A percentile compares a stretch with the other conserved stretches of the same genome.
These are phyloP conservation scores for Aspergillus sp. DNA, from an alignment of 2,329 filamentous ascomycete species.

Conservation along the genomic window DNA sequence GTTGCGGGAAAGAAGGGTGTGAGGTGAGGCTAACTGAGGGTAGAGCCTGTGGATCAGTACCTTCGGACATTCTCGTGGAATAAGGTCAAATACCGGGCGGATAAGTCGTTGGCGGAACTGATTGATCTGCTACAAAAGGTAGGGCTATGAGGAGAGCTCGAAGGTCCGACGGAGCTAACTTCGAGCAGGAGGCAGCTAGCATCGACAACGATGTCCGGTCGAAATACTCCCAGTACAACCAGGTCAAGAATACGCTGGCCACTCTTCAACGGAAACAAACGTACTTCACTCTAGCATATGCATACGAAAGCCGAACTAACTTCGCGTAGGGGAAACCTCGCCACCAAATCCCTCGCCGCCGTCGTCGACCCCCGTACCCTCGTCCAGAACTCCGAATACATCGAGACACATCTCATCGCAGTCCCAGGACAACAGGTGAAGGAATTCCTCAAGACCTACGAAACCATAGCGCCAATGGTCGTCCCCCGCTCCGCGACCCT, in stretches of 20 bases:
- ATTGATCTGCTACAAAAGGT: constrained; percentile 89
- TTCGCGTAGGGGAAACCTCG: constrained; percentile 75
- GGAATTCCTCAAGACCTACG: constrained; percentile 88
- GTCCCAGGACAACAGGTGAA: constrained; percentile 80
- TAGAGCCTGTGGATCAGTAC: constrained; percentile 96
- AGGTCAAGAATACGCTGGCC: constrained; percentile 81
- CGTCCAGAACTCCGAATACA: constrained; percentile 90
- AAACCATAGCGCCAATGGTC: constrained; percentile 86
- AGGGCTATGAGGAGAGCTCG: background rate
- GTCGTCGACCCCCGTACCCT: constrained; percentile 81
- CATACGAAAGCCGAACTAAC: background rate
- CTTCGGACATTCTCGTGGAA: constrained; percentile 91
- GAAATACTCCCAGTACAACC: constrained; percentile 94
- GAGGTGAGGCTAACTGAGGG: constrained; percentile 17
- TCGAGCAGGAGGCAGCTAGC: constrained; percentile 76
- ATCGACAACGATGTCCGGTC: constrained; percentile 95
- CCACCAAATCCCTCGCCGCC: constrained; percentile 89
- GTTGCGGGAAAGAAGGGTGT: constrained; percentile 7
- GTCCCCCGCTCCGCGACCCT: constrained; percentile 85
- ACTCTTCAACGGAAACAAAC: constrained; percentile 85
- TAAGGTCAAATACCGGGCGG: constrained; percentile 93
- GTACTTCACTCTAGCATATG: constrained; percentile 50
- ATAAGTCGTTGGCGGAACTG: constrained; percentile 85
- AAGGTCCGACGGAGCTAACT: constrained; percentile 1
- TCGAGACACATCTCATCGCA: constrained; percentile 92